phyloP scores from a whole-genome alignment of 352 stramenopile genomes.

The Phytophthora pisi region DNA sequence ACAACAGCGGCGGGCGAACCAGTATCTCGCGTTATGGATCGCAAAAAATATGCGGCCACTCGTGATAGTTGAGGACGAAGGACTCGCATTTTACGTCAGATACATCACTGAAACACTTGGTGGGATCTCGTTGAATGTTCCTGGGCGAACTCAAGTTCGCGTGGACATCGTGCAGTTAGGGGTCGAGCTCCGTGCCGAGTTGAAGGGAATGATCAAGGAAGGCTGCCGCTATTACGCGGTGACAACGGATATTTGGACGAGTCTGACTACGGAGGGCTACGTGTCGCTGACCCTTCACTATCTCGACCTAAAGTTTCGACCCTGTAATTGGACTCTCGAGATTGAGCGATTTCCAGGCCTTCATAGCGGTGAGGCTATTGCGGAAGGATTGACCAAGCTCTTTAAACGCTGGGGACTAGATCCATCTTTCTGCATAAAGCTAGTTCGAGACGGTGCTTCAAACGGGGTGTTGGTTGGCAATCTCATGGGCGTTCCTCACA shows the following conservation, averaged over 20 bases:
- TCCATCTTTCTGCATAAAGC: background rate
- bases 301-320: constrained; percentile 1
- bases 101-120: background rate
- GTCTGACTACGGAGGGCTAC: background rate
- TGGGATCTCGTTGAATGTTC: background rate
- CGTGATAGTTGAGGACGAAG: background rate
- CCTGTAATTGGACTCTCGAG: background rate
- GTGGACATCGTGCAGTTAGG: background rate
- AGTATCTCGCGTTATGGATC: background rate
- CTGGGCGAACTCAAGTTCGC: background rate
- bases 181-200: background rate
- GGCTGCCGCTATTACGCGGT: background rate
- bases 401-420: background rate
- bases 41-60: background rate
- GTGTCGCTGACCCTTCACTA: background rate
- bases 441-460: background rate
- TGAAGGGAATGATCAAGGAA: constrained; percentile 1
- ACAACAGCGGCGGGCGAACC: background rate
- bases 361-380: background rate
- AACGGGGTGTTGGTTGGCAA: background rate
- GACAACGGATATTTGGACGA: background rate
- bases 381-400: background rate
- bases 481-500: background rate
- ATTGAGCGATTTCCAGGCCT: constrained; percentile 1
- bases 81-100: background rate